Percentiles rank a stretch among this genome's conserved stretches.
These are phyloP conservation scores for Fusarium sp. DNA, from an alignment of 2,329 filamentous ascomycete species.

Conservation along the genomic window DNA sequence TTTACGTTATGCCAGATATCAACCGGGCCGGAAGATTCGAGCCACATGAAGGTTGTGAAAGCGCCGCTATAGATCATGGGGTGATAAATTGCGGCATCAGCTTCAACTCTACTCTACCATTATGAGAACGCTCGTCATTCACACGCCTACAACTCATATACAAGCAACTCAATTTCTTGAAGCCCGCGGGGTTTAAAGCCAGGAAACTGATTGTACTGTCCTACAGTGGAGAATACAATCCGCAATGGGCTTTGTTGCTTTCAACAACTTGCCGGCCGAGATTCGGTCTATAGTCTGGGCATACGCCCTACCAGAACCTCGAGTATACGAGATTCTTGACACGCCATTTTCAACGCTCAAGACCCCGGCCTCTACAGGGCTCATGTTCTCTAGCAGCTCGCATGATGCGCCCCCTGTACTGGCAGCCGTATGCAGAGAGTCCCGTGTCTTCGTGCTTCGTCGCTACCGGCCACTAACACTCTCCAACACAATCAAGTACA, in stretches of 20 bases:
- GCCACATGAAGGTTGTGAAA: constrained; percentile 5
- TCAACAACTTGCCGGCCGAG: constrained; percentile 27
- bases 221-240: not conserved
- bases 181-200: not conserved
- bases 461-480: constrained; percentile 19
- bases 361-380: constrained; percentile 24
- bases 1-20: constrained; percentile 1
- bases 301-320: constrained; percentile 28
- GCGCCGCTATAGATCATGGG: constrained; percentile 23
- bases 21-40: constrained; percentile 17
- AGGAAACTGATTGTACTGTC: not conserved
- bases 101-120: not conserved
- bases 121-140: not conserved
- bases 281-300: constrained; percentile 32
- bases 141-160: not conserved
- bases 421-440: constrained; percentile 22
- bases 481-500: constrained; percentile 27
- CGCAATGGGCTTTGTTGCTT: constrained; percentile 19
- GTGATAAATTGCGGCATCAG: constrained; percentile 15
- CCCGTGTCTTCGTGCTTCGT: constrained; percentile 20
- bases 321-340: constrained; percentile 35
- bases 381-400: constrained; percentile 32
- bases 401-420: constrained; percentile 22
- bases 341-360: constrained; percentile 28
- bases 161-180: not conserved